phyloP scores from a whole-genome alignment of 192 early-diverging fungal species.

The Umbelopsis sp. region DNA sequence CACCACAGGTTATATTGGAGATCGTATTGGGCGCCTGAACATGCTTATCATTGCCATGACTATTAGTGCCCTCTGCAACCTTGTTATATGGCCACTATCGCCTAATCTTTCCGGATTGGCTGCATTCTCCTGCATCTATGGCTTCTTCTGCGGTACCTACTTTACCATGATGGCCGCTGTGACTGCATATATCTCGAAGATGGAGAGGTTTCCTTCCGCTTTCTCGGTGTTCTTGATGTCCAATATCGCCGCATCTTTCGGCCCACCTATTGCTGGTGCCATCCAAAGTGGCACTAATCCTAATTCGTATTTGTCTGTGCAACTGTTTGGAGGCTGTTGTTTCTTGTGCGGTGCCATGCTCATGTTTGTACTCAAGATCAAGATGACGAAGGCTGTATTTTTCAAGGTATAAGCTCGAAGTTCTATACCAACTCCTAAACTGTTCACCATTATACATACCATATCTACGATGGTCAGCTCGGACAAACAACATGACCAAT shows the following conservation, averaged over 20 bases:
- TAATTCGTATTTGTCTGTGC: conserved; percentile 36
- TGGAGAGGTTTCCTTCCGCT: conserved; percentile 29
- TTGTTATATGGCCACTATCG: conserved; percentile 31
- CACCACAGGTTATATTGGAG: conserved; percentile 25
- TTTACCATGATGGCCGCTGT: conserved; percentile 33
- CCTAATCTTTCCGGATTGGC: conserved; percentile 15
- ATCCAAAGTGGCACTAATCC: conserved; percentile 33
- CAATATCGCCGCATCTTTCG: conserved; percentile 36
- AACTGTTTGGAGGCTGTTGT: conserved; percentile 46
- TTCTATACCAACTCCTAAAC: background rate
- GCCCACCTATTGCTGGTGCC: conserved; percentile 35
- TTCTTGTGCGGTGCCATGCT: conserved; percentile 43
- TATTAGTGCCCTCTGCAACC: conserved; percentile 26
- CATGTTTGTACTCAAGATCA: conserved; percentile 37
- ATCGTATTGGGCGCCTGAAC: conserved; percentile 37
- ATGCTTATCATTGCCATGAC: conserved; percentile 30
- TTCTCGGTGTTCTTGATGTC: conserved; percentile 30
- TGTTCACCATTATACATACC: background rate
- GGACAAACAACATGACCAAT: background rate
- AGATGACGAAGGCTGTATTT: conserved; percentile 16
- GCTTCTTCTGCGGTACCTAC: conserved; percentile 28
- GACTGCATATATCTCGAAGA: conserved; percentile 21
- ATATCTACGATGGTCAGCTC: no score
- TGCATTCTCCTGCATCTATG: conserved; percentile 23
- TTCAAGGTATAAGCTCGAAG: background rate